A percentile compares a stretch with the other conserved stretches of the same genome.
Conservation (phyloP, 164 flowering plant species). For the Echeveria elegans region DNA sequence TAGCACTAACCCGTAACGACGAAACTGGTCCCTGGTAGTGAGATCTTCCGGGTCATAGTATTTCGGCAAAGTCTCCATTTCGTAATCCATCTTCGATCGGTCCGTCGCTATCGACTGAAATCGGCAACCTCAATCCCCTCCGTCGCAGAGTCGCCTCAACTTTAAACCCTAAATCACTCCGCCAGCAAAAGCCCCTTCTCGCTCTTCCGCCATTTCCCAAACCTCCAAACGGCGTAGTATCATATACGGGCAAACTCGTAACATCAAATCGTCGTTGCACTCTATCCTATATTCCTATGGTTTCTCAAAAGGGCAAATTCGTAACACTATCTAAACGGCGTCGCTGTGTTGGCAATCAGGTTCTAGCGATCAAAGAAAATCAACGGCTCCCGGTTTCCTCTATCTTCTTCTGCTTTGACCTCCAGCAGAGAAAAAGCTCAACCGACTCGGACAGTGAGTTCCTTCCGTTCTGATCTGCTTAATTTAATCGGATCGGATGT, state of each 20-base stretch:
- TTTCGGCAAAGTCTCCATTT: constrained; percentile 57
- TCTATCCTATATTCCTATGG: background rate
- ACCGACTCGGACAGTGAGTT: background rate
- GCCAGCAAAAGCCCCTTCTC: background rate
- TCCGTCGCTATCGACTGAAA: background rate
- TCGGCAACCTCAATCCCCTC: background rate
- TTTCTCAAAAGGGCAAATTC: too few relatives aligned
- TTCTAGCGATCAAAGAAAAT: background rate
- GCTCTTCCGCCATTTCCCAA: background rate
- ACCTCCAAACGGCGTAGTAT: background rate
- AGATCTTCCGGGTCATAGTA: constrained; percentile 70
- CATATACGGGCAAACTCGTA: background rate
- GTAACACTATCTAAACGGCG: background rate
- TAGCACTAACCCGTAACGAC: constrained; percentile 65
- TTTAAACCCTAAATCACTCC: constrained; percentile 15
- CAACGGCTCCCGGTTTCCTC: background rate
- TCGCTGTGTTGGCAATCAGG: too few relatives aligned
- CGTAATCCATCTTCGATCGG: constrained; percentile 32
- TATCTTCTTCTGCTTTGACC: background rate
- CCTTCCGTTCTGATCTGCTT: background rate
- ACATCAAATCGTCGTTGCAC: too few relatives aligned
- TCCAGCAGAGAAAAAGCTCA: background rate
- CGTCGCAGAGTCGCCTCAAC: background rate
- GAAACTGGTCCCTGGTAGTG: constrained; percentile 50
- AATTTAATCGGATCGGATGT: background rate